phyloP scores from a whole-genome alignment of 2,329 filamentous ascomycete species.

The Ophiognomonia clavigignenti-juglandacearum region DNA sequence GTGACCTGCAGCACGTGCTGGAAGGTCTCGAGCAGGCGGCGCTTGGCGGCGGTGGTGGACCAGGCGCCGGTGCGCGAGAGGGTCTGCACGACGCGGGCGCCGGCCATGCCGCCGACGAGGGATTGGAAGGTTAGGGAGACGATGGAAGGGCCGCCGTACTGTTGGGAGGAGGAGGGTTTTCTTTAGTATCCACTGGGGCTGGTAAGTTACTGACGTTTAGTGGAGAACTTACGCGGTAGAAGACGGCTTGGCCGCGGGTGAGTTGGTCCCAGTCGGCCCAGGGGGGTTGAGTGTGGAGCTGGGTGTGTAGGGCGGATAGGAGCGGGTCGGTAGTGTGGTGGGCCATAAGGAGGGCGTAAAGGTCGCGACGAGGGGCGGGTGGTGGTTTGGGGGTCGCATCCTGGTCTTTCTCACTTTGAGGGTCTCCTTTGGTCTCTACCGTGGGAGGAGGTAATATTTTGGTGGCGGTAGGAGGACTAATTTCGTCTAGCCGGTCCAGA shows the following conservation, averaged over 20 bases:
- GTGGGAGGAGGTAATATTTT: background rate
- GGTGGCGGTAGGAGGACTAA: slow-evolving; percentile 41
- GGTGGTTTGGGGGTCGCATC: background rate
- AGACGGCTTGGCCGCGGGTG: slow-evolving; percentile 67
- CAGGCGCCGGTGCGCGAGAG: slow-evolving; percentile 72
- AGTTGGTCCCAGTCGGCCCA: slow-evolving; percentile 81
- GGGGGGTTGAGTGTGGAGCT: slow-evolving; percentile 61
- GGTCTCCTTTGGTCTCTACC: background rate
- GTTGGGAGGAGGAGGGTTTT: too few relatives aligned
- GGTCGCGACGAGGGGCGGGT: slow-evolving; percentile 42
- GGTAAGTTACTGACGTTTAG: too few relatives aligned
- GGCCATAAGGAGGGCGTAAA: slow-evolving; percentile 58
- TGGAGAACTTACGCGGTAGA: too few relatives aligned
- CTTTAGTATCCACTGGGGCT: too few relatives aligned
- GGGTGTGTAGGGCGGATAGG: slow-evolving; percentile 54
- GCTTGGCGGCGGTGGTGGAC: slow-evolving; percentile 59
- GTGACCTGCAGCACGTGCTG: slow-evolving; percentile 73
- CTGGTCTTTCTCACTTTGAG: background rate
- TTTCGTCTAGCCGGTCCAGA: slow-evolving; percentile 56
- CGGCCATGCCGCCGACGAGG: slow-evolving; percentile 66
- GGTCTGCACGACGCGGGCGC: slow-evolving; percentile 69
- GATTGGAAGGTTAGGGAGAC: slow-evolving; percentile 62
- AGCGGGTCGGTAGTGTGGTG: slow-evolving; percentile 53
- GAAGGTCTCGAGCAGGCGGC: slow-evolving; percentile 63
- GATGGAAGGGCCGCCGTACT: slow-evolving; percentile 64